phyloP scores from a whole-genome alignment of 177 flowering plant species.

The Telopea speciosissima region DNA sequence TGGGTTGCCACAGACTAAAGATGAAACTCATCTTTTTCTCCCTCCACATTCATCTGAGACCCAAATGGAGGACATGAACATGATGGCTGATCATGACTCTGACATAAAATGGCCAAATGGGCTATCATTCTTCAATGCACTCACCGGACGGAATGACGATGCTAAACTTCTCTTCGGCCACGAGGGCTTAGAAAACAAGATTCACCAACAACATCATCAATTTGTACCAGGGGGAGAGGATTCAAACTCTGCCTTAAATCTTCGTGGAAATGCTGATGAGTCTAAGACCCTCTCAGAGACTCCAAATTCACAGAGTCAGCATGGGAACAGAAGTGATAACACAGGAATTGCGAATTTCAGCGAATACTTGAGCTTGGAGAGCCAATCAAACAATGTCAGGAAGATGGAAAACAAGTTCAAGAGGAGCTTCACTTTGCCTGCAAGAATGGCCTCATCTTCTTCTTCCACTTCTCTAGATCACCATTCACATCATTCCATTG shows the following conservation, averaged over 20 bases:
- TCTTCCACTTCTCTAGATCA: slow-evolving; percentile 70
- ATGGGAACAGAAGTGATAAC: slow-evolving; percentile 18
- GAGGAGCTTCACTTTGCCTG: slow-evolving; percentile 86
- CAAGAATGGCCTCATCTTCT: slow-evolving; percentile 62
- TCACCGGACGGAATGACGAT: slow-evolving; percentile 68
- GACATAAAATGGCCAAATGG: slow-evolving; percentile 99
- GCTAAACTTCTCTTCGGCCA: slow-evolving; percentile 73
- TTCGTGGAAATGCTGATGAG: slow-evolving; percentile 21
- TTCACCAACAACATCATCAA: slow-evolving; percentile 38
- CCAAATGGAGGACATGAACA: slow-evolving; percentile 62
- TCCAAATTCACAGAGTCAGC: slow-evolving; percentile 20
- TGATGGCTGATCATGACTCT: slow-evolving; percentile 64
- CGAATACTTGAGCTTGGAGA: slow-evolving; percentile 80
- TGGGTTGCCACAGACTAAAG: slow-evolving; percentile 55
- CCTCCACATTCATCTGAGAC: slow-evolving; percentile 59
- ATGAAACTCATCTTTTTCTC: slow-evolving; percentile 67
- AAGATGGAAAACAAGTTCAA: slow-evolving; percentile 76
- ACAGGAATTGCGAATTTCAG: slow-evolving; percentile 34
- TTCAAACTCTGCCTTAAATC: slow-evolving; percentile 22
- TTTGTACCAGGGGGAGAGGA: slow-evolving; percentile 30
- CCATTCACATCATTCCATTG: slow-evolving; percentile 41
- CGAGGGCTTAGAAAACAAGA: slow-evolving; percentile 52
- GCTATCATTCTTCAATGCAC: slow-evolving; percentile 75
- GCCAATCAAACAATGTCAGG: slow-evolving; percentile 35
- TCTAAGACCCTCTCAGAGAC: slow-evolving; percentile 22